Evolutionary conservation across 768 basidiomycete species (phyloP), one percentile per base, ranked within the genome.

Genomic region (Tylopilus sp.): DNA sequence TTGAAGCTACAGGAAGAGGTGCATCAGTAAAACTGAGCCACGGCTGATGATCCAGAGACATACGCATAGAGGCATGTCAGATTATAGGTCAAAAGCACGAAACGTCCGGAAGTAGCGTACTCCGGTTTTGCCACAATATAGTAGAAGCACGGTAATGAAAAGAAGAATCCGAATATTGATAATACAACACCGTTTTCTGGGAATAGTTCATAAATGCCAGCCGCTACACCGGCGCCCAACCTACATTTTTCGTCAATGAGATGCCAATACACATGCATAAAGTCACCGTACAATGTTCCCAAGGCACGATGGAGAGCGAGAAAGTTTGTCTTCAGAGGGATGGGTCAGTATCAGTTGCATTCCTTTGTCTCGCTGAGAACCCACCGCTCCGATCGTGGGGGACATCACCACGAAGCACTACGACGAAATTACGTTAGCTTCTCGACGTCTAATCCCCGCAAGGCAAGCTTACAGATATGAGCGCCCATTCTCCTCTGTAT

Each of bases 101-200:
- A 92, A 31, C 91, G 79, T 7, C 85, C 85, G 0, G 86, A 80
- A 30, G 86, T 81, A 6, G 85, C 80, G 59, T 88, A 88, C 58
- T 83, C 74, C 0, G 93, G 92, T 52, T 82, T 83, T 0, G 82
- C 79, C 31, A 97, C 80, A 55, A 94, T 88, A 63, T 83, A 86
- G 69, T 90, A 94, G 72, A 95, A 98, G 67, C 95, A 98, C 17
- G 95, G 97, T 8, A 97, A 73, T 0, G 93, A 93, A 64, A 88
- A 92, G 57, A 93, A 72, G 66, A 93, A 90, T 0, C 97, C 95
- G 55, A 93, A 87, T 30, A 89, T 68, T 1, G 93, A 81, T 7
- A 99, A 77, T 3, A 86, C 71, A 28, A 83, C 65, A 0, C 90
- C 77, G 44, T 92, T 79, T 33, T 91, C 84, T 1, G 88, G 86